Evolutionary conservation across 176 grass and related monocot genomes (phyloP).

Genomic region (Zizania latifolia): DNA sequence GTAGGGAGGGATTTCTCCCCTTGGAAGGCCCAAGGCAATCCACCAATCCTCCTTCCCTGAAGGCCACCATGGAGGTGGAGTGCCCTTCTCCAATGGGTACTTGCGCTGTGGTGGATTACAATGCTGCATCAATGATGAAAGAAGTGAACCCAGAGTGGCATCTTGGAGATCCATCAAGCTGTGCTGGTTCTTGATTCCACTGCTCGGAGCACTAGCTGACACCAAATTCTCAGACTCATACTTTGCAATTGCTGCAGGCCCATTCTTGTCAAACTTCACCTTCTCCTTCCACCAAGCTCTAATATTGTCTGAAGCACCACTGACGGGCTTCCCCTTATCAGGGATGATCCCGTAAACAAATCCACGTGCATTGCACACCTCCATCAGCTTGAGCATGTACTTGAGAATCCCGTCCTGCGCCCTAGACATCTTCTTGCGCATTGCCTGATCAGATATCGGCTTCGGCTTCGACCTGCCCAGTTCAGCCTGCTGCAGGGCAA

Average conservation of each 20-base stretch:
- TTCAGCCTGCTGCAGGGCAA: constrained; percentile 30
- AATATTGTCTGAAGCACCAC: constrained; percentile 85
- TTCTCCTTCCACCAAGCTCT: constrained; percentile 99
- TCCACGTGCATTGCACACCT: constrained; percentile 81
- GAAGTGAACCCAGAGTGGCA: constrained; percentile 77
- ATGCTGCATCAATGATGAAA: constrained; percentile 95
- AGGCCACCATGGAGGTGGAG: constrained; percentile 86
- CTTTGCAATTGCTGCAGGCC: constrained; percentile 66
- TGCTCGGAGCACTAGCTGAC: constrained; percentile 26
- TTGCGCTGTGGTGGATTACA: constrained; percentile 83
- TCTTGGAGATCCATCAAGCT: constrained; percentile 96
- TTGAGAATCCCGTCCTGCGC: constrained; percentile 93
- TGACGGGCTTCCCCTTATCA: constrained; percentile 89
- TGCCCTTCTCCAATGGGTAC: constrained; percentile 85
- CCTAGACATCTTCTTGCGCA: constrained; percentile 93
- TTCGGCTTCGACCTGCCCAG: constrained; percentile 53
- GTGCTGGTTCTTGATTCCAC: constrained; percentile 39
- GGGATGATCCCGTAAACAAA: constrained; percentile 95
- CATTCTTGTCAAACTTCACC: constrained; percentile 97
- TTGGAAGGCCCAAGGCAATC: constrained; percentile 56
- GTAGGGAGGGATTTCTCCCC: constrained; percentile 61
- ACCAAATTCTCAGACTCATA: constrained; percentile 69
- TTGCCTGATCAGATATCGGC: constrained; percentile 67
- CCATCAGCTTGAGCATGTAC: constrained; percentile 97
- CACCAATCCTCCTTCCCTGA: constrained; percentile 89